A percentile compares a stretch with the other conserved stretches of the same genome.
These are phyloP conservation scores for Thermochaetoides dissita DNA, from an alignment of 2,329 filamentous ascomycete genomes.

Conservation along the genomic window DNA sequence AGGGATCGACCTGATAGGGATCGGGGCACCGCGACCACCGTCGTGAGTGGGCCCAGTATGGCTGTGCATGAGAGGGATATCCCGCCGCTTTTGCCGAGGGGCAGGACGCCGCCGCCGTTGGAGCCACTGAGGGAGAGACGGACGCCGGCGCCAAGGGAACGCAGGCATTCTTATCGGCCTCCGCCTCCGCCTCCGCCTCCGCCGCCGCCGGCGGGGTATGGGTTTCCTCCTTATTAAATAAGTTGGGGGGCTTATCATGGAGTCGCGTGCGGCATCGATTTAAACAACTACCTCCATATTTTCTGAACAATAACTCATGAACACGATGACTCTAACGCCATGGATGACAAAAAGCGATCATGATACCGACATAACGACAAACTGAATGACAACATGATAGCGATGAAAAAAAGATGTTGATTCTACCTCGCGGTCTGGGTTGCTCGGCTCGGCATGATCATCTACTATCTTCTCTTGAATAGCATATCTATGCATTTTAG, in stretches of 20 bases:
- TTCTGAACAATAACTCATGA: neutral
- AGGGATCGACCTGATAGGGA: neutral
- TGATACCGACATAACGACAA: too few species aligned
- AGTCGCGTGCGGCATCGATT: neutral
- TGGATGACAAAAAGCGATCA: too few species aligned
- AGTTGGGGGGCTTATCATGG: neutral
- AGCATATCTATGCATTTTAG: too few species aligned
- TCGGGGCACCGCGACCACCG: constrained; percentile 18
- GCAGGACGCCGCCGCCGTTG: constrained; percentile 25
- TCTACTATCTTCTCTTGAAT: too few species aligned
- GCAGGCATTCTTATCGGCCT: constrained; percentile 13
- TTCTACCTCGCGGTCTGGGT: too few species aligned
- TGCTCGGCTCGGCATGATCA: too few species aligned
- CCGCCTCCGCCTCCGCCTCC: neutral
- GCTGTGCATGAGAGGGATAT: constrained; percentile 16
- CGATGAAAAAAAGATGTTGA: too few species aligned
- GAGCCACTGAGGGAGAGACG: constrained; percentile 23
- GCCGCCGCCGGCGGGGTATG: constrained; percentile 14
- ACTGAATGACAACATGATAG: too few species aligned
- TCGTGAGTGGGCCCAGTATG: constrained; percentile 24
- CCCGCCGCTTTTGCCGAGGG: constrained; percentile 15
- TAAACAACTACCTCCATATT: neutral
- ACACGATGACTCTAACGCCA: neutral
- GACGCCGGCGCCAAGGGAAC: constrained; percentile 23
- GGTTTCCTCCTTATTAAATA: constrained; percentile 9